phyloP scores from a whole-genome alignment of 805 yeast species.

The Candida patagonica region DNA sequence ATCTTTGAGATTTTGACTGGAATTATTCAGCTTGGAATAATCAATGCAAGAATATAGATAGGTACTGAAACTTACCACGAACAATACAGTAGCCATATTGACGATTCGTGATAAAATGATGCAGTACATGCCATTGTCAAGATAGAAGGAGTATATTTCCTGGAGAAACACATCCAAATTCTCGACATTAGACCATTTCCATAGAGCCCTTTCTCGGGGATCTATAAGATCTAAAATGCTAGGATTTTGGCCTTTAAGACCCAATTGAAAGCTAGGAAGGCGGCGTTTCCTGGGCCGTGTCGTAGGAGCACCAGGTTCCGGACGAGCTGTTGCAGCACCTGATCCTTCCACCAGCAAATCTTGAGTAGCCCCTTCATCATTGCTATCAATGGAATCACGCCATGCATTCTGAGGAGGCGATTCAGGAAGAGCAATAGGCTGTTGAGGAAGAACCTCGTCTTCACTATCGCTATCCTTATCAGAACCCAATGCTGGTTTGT shows the following conservation, averaged over 20 bases:
- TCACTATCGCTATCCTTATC: conserved; percentile 2
- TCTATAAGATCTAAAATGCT: conserved; percentile 6
- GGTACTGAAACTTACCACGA: conserved; percentile 70
- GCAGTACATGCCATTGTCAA: conserved; percentile 77
- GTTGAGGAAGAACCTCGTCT: background rate
- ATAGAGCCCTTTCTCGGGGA: conserved; percentile 60
- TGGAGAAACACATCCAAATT: conserved; percentile 80
- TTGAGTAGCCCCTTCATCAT: background rate
- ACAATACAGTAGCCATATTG: conserved; percentile 66
- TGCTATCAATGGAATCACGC: background rate
- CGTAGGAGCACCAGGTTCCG: background rate
- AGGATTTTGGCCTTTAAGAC: background rate
- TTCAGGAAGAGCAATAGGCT: background rate
- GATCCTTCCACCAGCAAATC: background rate
- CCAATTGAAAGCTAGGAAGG: background rate
- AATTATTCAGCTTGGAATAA: conserved; percentile 35
- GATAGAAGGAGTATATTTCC: conserved; percentile 68
- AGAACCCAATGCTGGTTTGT: background rate
- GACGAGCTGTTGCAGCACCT: background rate
- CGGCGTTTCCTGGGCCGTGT: too few relatives aligned
- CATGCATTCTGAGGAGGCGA: background rate
- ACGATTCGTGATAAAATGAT: conserved; percentile 57
- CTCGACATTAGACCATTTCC: conserved; percentile 95
- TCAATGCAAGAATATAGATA: conserved; percentile 79
- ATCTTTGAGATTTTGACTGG: conserved; percentile 27